phyloP scores from a whole-genome alignment of 1,284 basidiomycete species.

The Coniophora puteana region DNA sequence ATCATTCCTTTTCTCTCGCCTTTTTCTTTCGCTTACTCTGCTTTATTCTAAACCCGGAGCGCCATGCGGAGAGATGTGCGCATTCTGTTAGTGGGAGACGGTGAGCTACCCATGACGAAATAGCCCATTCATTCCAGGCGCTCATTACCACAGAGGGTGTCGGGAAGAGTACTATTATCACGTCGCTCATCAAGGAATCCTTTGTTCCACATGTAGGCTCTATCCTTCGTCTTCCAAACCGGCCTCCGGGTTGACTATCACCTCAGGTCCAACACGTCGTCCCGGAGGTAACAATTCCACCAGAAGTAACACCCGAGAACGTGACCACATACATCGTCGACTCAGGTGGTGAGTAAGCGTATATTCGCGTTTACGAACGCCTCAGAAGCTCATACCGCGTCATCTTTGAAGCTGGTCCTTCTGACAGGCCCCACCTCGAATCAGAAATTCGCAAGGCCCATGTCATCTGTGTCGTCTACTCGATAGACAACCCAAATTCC shows the following conservation, averaged over 20 bases:
- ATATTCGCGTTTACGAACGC: constrained; percentile 6
- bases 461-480: constrained; percentile 97
- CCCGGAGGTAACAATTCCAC: constrained; percentile 94
- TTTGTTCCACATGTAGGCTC: constrained; percentile 78
- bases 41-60: too few relatives aligned
- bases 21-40: too few relatives aligned
- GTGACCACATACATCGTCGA: constrained; percentile 96
- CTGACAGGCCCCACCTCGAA: constrained; percentile 86
- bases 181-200: constrained; percentile 92
- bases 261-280: constrained; percentile 84
- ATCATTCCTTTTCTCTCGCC: too few relatives aligned
- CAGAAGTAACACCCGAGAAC: constrained; percentile 93
- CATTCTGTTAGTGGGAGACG: constrained; percentile 92
- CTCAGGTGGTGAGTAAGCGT: constrained; percentile 71
- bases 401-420: constrained; percentile 55
- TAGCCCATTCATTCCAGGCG: neutral
- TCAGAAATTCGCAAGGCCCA: constrained; percentile 95
- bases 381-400: constrained; percentile 12
- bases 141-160: constrained; percentile 67
- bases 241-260: constrained; percentile 13
- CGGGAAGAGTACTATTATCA: constrained; percentile 93
- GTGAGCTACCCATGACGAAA: constrained; percentile 34
- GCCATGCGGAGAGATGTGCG: constrained; percentile 86
- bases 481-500: constrained; percentile 92
- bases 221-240: constrained; percentile 4